Percentiles rank a stretch among this genome's conserved stretches.
phyloP scores from a whole-genome alignment of 257 asterid species.

The Primulina eburnea region DNA sequence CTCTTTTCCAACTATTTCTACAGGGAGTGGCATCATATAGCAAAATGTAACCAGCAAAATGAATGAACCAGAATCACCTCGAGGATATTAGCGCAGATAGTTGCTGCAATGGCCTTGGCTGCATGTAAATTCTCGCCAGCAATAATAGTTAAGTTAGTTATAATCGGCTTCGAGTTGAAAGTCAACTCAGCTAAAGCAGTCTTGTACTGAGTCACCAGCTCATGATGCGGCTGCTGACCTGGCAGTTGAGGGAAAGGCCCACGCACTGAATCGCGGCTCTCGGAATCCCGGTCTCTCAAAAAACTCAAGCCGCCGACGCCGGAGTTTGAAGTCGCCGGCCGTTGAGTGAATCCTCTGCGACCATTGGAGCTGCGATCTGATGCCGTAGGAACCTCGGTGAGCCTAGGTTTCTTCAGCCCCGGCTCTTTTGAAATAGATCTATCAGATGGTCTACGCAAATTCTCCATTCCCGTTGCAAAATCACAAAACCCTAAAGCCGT shows the following conservation, averaged over 20 bases:
- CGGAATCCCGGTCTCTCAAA: conserved; percentile 50
- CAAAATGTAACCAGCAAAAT: conserved; percentile 29
- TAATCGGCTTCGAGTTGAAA: conserved; percentile 92
- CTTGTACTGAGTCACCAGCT: conserved; percentile 87
- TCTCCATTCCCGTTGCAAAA: conserved; percentile 63
- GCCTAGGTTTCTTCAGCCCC: conserved; percentile 83
- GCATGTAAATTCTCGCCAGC: conserved; percentile 95
- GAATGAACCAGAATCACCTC: conserved; percentile 77
- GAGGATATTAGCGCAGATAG: conserved; percentile 68
- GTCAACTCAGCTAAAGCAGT: conserved; percentile 82
- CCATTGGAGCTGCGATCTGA: conserved; percentile 68
- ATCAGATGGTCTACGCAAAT: conserved; percentile 72
- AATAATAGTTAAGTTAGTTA: conserved; percentile 89
- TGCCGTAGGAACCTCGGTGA: conserved; percentile 46
- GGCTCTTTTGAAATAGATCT: conserved; percentile 72
- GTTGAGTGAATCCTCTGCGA: conserved; percentile 47
- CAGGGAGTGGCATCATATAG: conserved; percentile 28
- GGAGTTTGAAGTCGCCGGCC: conserved; percentile 42
- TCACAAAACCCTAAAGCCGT: conserved; percentile 37
- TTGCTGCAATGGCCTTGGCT: conserved; percentile 78
- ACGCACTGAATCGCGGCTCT: conserved; percentile 52
- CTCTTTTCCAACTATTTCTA: conserved; percentile 2
- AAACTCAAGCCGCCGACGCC: conserved; percentile 34
- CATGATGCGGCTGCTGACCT: conserved; percentile 53
- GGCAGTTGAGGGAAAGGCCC: conserved; percentile 49